phyloP scores from a whole-genome alignment of 805 yeast genomes.

The Candida loeiensis region DNA sequence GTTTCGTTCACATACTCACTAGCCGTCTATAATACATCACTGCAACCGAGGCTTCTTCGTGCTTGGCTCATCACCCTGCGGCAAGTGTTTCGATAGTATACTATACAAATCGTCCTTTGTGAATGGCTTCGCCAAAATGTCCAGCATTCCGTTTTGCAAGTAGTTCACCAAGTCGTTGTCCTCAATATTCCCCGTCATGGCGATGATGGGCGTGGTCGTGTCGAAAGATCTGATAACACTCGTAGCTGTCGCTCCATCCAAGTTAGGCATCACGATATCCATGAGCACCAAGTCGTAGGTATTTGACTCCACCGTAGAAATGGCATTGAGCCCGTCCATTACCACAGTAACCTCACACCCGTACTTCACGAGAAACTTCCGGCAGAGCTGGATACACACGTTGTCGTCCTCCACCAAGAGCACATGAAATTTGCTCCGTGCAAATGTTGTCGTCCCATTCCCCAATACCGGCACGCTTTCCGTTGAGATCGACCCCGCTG shows the following conservation, averaged over 20 bases:
- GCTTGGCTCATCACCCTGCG: slow-evolving; percentile 19
- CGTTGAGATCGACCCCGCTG: too few species aligned
- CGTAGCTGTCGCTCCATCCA: slow-evolving; percentile 89
- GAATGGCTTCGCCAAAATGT: slow-evolving; percentile 90
- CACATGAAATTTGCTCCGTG: slow-evolving; percentile 59
- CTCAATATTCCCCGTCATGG: slow-evolving; percentile 89
- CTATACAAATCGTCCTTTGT: slow-evolving; percentile 79
- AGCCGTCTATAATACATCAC: slow-evolving; percentile 4
- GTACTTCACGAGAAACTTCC: slow-evolving; percentile 76
- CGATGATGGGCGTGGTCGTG: slow-evolving; percentile 82
- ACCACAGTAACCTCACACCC: slow-evolving; percentile 94
- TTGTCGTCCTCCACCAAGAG: slow-evolving; percentile 76
- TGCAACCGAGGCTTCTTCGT: slow-evolving; percentile 11
- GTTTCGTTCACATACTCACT: too few species aligned
- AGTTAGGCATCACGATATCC: slow-evolving; percentile 88
- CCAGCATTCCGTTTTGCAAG: slow-evolving; percentile 86
- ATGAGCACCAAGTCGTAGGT: slow-evolving; percentile 71
- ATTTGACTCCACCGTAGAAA: slow-evolving; percentile 65
- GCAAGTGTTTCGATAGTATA: slow-evolving; percentile 71
- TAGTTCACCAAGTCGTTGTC: slow-evolving; percentile 78
- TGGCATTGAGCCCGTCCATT: slow-evolving; percentile 88
- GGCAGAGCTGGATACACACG: slow-evolving; percentile 77
- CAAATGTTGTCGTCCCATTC: slow-evolving; percentile 12
- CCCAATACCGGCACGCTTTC: too few species aligned
- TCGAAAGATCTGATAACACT: slow-evolving; percentile 84